Conservation (phyloP, 2,329 filamentous ascomycete species). For the Epichloe aotearoae region DNA sequence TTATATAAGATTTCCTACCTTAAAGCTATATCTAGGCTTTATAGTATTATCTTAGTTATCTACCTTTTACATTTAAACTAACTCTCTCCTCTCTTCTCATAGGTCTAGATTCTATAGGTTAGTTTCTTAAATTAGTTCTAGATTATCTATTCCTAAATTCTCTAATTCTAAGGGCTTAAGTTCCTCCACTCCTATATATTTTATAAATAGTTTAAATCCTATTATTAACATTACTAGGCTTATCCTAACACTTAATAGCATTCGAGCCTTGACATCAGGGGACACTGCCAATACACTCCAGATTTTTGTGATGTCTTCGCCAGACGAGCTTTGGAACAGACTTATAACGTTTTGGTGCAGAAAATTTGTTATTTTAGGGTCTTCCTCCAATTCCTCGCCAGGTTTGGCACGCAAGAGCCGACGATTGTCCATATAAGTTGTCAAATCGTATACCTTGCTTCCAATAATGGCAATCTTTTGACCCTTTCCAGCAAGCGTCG, state of each 20-base stretch:
- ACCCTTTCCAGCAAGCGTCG: conserved; percentile 48
- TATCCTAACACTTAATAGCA: conserved; percentile 28
- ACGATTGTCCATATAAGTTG: conserved; percentile 66
- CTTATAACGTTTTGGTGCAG: conserved; percentile 64
- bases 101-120: too few relatives aligned
- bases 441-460: conserved; percentile 75
- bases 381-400: conserved; percentile 34
- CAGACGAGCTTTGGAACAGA: conserved; percentile 65
- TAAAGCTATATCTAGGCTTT: too few relatives aligned
- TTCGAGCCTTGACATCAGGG: conserved; percentile 43
- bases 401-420: conserved; percentile 46
- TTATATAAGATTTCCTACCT: too few relatives aligned
- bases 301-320: conserved; percentile 68
- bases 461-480: conserved; percentile 68
- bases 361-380: conserved; percentile 53
- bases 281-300: conserved; percentile 61
- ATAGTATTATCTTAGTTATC: too few relatives aligned
- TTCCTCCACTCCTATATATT: too few relatives aligned
- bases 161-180: too few relatives aligned
- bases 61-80: too few relatives aligned
- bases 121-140: too few relatives aligned
- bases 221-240: too few relatives aligned
- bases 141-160: too few relatives aligned
- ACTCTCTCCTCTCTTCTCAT: too few relatives aligned
- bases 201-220: too few relatives aligned